Evolutionary conservation across 2,329 filamentous ascomycete species (phyloP), one percentile per base, ranked within the genome.

Genomic region (Exophiala mesophila): DNA sequence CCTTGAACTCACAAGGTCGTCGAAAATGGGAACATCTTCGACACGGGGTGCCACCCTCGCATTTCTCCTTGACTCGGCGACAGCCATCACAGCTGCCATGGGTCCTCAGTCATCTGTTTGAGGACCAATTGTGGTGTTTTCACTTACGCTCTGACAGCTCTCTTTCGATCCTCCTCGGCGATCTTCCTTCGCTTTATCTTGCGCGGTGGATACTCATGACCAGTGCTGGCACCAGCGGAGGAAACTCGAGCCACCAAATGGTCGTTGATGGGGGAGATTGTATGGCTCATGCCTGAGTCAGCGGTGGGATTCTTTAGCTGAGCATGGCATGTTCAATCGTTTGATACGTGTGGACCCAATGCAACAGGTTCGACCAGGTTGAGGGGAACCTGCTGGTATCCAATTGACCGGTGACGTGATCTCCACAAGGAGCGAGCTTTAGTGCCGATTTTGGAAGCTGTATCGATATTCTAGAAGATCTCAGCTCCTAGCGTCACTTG

Each of bases 61-160:
- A 55, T 36, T 48, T 51, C 19, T 53, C 52, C 34, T 55, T 55
- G 17, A 53, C 20, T 12, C 45, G 34, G 9, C 52, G 50, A 21
- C 52, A 55, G 17, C 24, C 35, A 24, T 46, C 37, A 24, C 38
- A 41, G 13, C 33, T 41, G 38, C 7, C 15, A 34, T 18, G 7
- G 17, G 23, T 12, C 12, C 23, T 26, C 23, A 26, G 23, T 26
- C 23, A 26, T 12, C 23, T n/a, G n/a, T n/a, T n/a, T n/a, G n/a
- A n/a, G n/a, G n/a, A n/a, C n/a, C n/a, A n/a, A n/a, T n/a, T n/a
- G n/a, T n/a, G 23, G 12, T 26, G 23, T 26, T 26, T 26, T 26
- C 7, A 17, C 32, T 18, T 19, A 34, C 32, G 32, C 32, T 19
- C 32, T 4, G 20, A 34, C 16, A 34, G 32, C 32, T 12, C 32